These are phyloP conservation scores for Eimeria nieschulzi DNA, from an alignment of 169 alveolate genomes.

Conservation along the genomic window DNA sequence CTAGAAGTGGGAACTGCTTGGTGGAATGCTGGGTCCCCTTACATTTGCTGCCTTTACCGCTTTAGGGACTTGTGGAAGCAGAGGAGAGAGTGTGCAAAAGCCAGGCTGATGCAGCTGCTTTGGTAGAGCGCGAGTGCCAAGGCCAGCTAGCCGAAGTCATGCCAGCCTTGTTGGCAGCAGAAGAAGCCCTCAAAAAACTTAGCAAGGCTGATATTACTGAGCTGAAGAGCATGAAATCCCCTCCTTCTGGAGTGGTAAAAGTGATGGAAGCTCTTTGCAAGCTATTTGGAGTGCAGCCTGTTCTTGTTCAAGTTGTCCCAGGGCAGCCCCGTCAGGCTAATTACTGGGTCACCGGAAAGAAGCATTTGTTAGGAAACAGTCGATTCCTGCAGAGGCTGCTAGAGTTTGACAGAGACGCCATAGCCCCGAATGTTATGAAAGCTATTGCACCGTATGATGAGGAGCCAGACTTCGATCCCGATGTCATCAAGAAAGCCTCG, in stretches of 20 bases:
- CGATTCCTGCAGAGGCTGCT: conserved; percentile 89
- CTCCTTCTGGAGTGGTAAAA: conserved; percentile 87
- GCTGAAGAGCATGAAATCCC: conserved; percentile 91
- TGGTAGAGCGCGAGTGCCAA: conserved; percentile 88
- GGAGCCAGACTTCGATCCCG: conserved; percentile 86
- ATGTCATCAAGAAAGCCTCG: conserved; percentile 90
- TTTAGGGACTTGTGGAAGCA: conserved; percentile 90
- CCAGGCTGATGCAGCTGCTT: conserved; percentile 89
- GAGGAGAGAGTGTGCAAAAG: conserved; percentile 91
- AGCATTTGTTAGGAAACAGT: conserved; percentile 86
- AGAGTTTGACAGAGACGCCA: conserved; percentile 92
- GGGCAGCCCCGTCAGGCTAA: conserved; percentile 84
- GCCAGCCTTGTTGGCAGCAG: conserved; percentile 92
- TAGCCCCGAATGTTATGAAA: conserved; percentile 94
- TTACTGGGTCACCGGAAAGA: conserved; percentile 90
- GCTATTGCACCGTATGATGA: conserved; percentile 93
- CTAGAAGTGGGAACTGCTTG: not conserved
- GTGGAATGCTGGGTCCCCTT: not conserved
- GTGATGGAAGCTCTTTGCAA: conserved; percentile 89
- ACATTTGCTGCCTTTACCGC: conserved; percentile 29
- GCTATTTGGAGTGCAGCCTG: conserved; percentile 86
- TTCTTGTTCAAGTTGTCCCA: conserved; percentile 83
- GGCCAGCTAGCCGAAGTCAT: conserved; percentile 94
- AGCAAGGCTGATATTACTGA: conserved; percentile 93
- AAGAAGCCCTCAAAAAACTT: conserved; percentile 92